These are phyloP conservation scores for Hypocreales sp. DNA, from an alignment of 2,329 filamentous ascomycete genomes.

Conservation along the genomic window DNA sequence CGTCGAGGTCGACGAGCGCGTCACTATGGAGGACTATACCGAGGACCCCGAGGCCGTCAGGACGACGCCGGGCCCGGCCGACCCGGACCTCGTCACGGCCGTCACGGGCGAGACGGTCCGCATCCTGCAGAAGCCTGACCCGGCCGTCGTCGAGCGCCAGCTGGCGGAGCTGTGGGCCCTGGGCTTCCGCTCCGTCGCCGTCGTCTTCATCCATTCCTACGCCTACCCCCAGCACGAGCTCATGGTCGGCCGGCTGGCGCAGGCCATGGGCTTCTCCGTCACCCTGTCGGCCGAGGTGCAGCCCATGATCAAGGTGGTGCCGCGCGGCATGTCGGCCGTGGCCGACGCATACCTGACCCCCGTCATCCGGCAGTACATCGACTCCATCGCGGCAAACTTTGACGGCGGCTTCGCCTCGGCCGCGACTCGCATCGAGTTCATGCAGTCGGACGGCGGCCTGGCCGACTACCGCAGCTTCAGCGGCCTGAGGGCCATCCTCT, in stretches of 20 bases:
- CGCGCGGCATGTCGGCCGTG: slow-evolving; percentile 24
- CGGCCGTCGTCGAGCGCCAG: slow-evolving; percentile 35
- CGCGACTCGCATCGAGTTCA: slow-evolving; percentile 49
- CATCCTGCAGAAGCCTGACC: slow-evolving; percentile 44
- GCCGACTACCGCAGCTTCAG: slow-evolving; percentile 47
- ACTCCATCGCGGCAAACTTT: slow-evolving; percentile 19
- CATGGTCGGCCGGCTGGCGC: slow-evolving; percentile 17
- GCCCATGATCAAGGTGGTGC: slow-evolving; percentile 28
- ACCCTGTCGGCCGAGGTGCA: slow-evolving; percentile 20
- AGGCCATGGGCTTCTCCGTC: slow-evolving; percentile 25
- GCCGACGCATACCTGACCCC: slow-evolving; percentile 29
- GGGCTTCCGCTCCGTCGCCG: slow-evolving; percentile 35
- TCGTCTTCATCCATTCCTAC: slow-evolving; percentile 63
- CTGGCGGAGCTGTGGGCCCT: slow-evolving; percentile 44
- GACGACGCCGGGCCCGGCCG: slow-evolving; percentile 28
- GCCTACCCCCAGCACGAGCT: slow-evolving; percentile 39
- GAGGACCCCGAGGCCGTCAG: slow-evolving; percentile 41
- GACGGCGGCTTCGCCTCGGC: slow-evolving; percentile 16
- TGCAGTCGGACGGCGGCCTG: slow-evolving; percentile 44
- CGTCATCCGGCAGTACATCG: slow-evolving; percentile 18
- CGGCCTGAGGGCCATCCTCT: slow-evolving; percentile 54
- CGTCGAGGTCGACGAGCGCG: slow-evolving; percentile 59
- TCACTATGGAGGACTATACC: slow-evolving; percentile 59
- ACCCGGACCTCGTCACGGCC: slow-evolving; percentile 47
- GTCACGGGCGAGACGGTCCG: slow-evolving; percentile 54